phyloP scores from a whole-genome alignment of 2,329 filamentous ascomycete genomes.

The Acarospora socialis region DNA sequence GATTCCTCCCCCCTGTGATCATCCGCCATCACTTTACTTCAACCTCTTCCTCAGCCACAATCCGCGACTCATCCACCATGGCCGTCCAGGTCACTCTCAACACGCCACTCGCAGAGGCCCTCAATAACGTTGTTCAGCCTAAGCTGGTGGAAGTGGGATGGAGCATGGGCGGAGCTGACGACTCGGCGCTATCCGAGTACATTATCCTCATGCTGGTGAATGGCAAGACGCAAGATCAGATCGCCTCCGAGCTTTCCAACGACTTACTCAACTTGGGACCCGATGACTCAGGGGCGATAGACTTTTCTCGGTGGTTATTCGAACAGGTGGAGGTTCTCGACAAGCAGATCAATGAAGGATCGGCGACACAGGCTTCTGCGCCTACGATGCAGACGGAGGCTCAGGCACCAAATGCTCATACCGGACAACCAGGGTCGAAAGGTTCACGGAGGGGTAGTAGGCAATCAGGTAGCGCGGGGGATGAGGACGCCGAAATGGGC shows the following conservation, averaged over 20 bases:
- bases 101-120: constrained; percentile 70
- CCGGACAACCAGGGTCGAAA: constrained; percentile 5
- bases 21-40: too few relatives aligned
- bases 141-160: constrained; percentile 90
- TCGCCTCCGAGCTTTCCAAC: constrained; percentile 72
- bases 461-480: constrained; percentile 19
- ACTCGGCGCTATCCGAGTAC: constrained; percentile 82
- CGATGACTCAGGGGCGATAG: constrained; percentile 66
- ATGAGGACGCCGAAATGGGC: constrained; percentile 61
- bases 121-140: constrained; percentile 70
- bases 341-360: constrained; percentile 41
- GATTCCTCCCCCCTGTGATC: too few relatives aligned
- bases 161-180: constrained; percentile 66
- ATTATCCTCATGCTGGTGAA: constrained; percentile 96
- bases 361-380: constrained; percentile 10
- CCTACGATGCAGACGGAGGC: constrained; percentile 1
- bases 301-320: constrained; percentile 91
- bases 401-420: constrained; percentile 9
- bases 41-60: too few relatives aligned
- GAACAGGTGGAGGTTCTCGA: constrained; percentile 61
- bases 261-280: constrained; percentile 72
- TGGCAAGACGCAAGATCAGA: constrained; percentile 81
- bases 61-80: constrained; percentile 37
- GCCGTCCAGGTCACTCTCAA: constrained; percentile 61
- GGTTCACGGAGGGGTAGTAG: constrained; percentile 4